Evolutionary conservation across 78 protist genomes (phyloP).

Genomic region (Pigoraptor vietnamica): DNA sequence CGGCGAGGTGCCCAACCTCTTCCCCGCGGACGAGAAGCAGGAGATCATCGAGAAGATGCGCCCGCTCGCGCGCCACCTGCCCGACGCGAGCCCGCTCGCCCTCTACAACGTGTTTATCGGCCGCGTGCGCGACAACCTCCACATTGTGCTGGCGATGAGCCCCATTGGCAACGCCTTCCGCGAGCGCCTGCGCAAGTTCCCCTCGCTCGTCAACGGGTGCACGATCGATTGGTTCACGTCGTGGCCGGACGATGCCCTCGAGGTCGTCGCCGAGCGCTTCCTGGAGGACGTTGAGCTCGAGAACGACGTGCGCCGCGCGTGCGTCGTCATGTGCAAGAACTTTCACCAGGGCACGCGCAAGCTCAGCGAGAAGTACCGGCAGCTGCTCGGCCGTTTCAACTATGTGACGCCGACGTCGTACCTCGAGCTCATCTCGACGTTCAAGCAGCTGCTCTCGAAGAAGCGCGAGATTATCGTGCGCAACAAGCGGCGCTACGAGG

Average conservation of each 20-base stretch:
- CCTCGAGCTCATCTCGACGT: conserved; percentile 57
- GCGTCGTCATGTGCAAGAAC: conserved; percentile 51
- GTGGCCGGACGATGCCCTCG: conserved; percentile 91
- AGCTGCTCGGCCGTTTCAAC: conserved; percentile 40
- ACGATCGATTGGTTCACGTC: conserved; percentile 85
- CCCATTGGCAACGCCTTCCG: conserved; percentile 81
- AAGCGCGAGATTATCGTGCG: not conserved
- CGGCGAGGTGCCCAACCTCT: conserved; percentile 89
- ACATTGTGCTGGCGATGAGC: conserved; percentile 71
- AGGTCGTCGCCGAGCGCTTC: conserved; percentile 55
- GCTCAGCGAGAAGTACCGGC: not conserved
- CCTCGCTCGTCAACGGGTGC: conserved; percentile 77
- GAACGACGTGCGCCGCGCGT: not conserved
- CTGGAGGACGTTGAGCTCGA: conserved; percentile 9
- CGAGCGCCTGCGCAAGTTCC: conserved; percentile 77
- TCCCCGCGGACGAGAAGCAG: conserved; percentile 55
- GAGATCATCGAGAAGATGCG: conserved; percentile 42
- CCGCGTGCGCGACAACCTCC: conserved; percentile 64
- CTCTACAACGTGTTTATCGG: conserved; percentile 39
- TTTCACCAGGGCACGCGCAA: conserved; percentile 61
- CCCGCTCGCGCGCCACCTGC: conserved; percentile 24
- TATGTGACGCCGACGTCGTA: conserved; percentile 79
- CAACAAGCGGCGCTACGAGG: not conserved
- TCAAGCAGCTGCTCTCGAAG: conserved; percentile 8
- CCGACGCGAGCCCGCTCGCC: conserved; percentile 40